These are phyloP conservation scores for Scheffersomyces parashehatae DNA, from an alignment of 1,139 yeast species.

Conservation along the genomic window DNA sequence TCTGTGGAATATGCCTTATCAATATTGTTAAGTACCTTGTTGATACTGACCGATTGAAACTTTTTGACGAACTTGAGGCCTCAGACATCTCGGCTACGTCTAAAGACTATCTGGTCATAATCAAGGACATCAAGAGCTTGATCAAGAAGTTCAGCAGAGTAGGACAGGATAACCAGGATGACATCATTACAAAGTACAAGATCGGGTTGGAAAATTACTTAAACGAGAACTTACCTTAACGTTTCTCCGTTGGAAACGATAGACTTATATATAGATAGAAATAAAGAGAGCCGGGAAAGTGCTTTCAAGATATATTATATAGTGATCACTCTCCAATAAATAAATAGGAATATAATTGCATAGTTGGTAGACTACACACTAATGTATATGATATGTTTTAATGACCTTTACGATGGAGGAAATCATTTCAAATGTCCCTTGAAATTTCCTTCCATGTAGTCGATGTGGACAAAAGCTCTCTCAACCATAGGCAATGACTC, in stretches of 20 bases:
- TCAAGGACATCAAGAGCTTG: constrained; percentile 19
- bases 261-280: no score
- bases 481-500: constrained; percentile 78
- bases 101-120: neutral
- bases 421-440: constrained; percentile 45
- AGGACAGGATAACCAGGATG: constrained; percentile 27
- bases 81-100: constrained; percentile 8
- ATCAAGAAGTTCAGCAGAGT: constrained; percentile 33
- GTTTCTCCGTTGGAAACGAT: no score
- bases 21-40: constrained; percentile 18
- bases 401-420: no score
- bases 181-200: constrained; percentile 32
- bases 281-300: no score
- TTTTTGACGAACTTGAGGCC: constrained; percentile 2
- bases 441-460: constrained; percentile 59
- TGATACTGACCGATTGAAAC: constrained; percentile 4
- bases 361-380: neutral
- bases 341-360: neutral
- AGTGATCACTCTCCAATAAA: neutral
- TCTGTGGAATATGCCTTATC: constrained; percentile 48
- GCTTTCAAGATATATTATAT: no score
- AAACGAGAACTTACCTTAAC: constrained; percentile 5
- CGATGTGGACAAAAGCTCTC: constrained; percentile 80
- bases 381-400: neutral
- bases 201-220: constrained; percentile 22